Evolutionary conservation across 768 basidiomycete species (phyloP), one percentile per base, ranked within the genome.

Genomic region (Mycena epipterygia): DNA sequence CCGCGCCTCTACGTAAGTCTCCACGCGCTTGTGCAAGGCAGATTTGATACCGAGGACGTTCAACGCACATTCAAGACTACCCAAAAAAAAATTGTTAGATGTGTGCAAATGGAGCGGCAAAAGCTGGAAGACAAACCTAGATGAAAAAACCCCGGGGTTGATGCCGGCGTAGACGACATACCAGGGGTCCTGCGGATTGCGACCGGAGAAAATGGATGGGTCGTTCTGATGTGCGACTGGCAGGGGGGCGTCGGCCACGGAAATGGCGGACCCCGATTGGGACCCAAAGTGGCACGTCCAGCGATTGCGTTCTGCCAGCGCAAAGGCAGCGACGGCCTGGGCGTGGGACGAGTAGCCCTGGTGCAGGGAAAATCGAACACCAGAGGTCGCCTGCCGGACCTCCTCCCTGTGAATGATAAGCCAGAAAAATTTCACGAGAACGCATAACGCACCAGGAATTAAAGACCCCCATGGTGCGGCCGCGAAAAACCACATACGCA

Each of bases 41-140:
- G 3, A 13, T 3, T 21, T 1, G 25, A 58, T 25, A 0, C 56
- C 64, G 5, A 66, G 27, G 3, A 51, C 48, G 21, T 66, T 66
- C 35, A 66, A 48, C 0, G 44, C 46, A 7, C 64, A 66, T 35
- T 66, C 64, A 7, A 66, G 2, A 13, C 64, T 66, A 37, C 8
- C 4, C 14, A 3, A 16, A 14, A 33, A 39, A 19, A 29, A 32
- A 37, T 17, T 25, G 29, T 14, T 21, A 21, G 5, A n/a, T n/a
- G n/a, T n/a, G n/a, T n/a, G n/a, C n/a, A 25, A 27, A 33, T 25
- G 2, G 25, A 29, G 14, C 13, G 2, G 23, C 27, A 13, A 5
- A 42, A 17, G 21, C 3, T 17, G n/a, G 27, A 44, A 52, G 11
- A 52, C 51, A 17, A 5, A 57, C 35, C 13, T 16, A 11, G 37